Conservation (phyloP, 2,329 filamentous ascomycete species). For the Talaromyces islandicus region DNA sequence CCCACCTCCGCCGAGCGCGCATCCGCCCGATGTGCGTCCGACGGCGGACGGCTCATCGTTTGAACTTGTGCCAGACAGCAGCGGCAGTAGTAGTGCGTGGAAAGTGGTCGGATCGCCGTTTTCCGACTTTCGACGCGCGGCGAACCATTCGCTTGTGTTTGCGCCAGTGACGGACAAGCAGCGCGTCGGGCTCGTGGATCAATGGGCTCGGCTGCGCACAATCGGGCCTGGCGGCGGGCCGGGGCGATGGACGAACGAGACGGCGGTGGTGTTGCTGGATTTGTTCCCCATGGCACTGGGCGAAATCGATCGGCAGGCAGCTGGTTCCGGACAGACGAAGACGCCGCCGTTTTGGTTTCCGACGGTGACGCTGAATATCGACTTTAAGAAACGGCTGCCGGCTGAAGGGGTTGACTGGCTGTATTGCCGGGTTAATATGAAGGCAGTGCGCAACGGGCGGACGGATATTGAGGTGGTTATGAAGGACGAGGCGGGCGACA, state of each 20-base stretch:
- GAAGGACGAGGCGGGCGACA: constrained; percentile 56
- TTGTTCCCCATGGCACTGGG: constrained; percentile 57
- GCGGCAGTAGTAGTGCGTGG: neutral
- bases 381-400: constrained; percentile 68
- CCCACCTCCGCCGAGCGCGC: constrained; percentile 36
- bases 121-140: constrained; percentile 42
- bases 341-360: constrained; percentile 61
- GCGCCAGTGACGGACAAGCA: constrained; percentile 21
- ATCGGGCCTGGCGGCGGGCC: constrained; percentile 28
- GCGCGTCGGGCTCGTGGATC: constrained; percentile 43
- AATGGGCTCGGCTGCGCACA: constrained; percentile 61
- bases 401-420: constrained; percentile 66
- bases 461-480: constrained; percentile 69
- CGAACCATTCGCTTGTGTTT: constrained; percentile 45
- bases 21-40: constrained; percentile 16
- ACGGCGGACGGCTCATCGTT: constrained; percentile 10
- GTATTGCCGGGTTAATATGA: constrained; percentile 58
- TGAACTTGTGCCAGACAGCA: neutral
- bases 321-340: constrained; percentile 18
- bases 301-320: constrained; percentile 19
- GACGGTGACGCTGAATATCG: constrained; percentile 67
- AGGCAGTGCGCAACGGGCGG: constrained; percentile 63
- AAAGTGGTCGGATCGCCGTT: constrained; percentile 13
- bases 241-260: constrained; percentile 55
- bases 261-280: constrained; percentile 62